These are phyloP conservation scores for Sordaria brevicollis DNA, from an alignment of 495 filamentous ascomycete species.

Conservation along the genomic window DNA sequence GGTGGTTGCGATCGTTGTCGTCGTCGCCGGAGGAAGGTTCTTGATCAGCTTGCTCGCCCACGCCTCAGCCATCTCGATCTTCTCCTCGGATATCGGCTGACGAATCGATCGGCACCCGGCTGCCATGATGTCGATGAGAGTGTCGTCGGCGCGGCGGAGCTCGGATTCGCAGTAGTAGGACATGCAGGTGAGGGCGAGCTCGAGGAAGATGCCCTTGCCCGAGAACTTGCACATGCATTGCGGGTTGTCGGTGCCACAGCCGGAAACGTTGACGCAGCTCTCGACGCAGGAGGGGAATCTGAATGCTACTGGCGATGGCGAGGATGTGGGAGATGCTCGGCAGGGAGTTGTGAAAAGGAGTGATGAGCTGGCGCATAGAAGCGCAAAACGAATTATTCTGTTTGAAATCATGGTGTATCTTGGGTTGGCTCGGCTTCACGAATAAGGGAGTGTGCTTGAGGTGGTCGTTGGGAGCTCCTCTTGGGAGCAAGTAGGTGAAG, in stretches of 20 bases:
- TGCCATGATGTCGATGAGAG: constrained; percentile 14
- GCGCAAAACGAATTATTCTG: not conserved
- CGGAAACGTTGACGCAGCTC: constrained; percentile 11
- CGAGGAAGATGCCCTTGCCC: constrained; percentile 11
- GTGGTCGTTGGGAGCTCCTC: not conserved
- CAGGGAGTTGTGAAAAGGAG: not conserved
- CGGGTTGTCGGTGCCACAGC: constrained; percentile 8
- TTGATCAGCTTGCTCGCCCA: constrained; percentile 11
- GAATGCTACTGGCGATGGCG: constrained; percentile 1
- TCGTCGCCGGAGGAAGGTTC: constrained; percentile 3
- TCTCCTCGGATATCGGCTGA: constrained; percentile 9
- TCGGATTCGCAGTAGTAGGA: constrained; percentile 18
- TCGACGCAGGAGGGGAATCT: constrained; percentile 15
- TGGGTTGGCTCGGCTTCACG: not conserved
- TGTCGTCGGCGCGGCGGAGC: constrained; percentile 8
- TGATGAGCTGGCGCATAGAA: not conserved
- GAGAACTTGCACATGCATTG: constrained; percentile 18
- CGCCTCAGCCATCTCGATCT: constrained; percentile 11
- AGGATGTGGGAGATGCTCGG: not conserved
- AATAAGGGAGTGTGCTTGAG: not conserved
- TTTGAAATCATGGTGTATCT: not conserved
- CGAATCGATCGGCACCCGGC: constrained; percentile 10
- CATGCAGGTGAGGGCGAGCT: constrained; percentile 17
- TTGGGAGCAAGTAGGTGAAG: not conserved
- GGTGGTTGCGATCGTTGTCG: constrained; percentile 1